A percentile compares a stretch with the other conserved stretches of the same genome.
Conservation (phyloP, 2,329 filamentous ascomycete species). For the Colletotrichum endophyticum region DNA sequence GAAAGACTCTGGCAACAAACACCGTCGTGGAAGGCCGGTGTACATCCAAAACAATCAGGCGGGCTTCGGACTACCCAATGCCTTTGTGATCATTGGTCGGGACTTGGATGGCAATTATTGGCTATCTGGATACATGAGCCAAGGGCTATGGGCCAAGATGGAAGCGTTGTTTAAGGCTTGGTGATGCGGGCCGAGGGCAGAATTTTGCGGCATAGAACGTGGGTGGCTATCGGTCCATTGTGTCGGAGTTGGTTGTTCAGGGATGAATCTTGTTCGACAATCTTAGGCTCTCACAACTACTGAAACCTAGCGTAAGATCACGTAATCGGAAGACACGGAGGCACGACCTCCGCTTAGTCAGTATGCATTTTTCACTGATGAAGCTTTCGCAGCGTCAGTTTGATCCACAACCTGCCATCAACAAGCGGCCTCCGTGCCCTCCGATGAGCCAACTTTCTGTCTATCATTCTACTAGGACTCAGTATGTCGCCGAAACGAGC, state of each 20-base stretch:
- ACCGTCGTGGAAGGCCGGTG: not conserved
- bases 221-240: not conserved
- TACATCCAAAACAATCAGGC: not conserved
- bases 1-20: not conserved
- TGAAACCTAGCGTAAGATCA: not conserved
- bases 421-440: not conserved
- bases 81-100: not conserved
- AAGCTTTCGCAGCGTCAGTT: not conserved
- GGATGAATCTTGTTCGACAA: not conserved
- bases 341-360: not conserved
- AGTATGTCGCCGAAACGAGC: constrained; percentile 5
- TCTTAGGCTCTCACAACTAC: not conserved
- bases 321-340: not conserved
- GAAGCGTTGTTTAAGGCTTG: not conserved
- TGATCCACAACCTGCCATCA: not conserved
- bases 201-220: not conserved
- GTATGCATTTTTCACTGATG: fast-evolving
- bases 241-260: not conserved
- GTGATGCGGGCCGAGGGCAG: not conserved
- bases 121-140: not conserved
- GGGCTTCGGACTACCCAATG: not conserved
- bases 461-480: not conserved
- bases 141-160: not conserved
- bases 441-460: not conserved
- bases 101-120: not conserved